These are phyloP conservation scores for Coccinonectria pachysandricola DNA, from an alignment of 2,329 filamentous ascomycete genomes.

Conservation along the genomic window DNA sequence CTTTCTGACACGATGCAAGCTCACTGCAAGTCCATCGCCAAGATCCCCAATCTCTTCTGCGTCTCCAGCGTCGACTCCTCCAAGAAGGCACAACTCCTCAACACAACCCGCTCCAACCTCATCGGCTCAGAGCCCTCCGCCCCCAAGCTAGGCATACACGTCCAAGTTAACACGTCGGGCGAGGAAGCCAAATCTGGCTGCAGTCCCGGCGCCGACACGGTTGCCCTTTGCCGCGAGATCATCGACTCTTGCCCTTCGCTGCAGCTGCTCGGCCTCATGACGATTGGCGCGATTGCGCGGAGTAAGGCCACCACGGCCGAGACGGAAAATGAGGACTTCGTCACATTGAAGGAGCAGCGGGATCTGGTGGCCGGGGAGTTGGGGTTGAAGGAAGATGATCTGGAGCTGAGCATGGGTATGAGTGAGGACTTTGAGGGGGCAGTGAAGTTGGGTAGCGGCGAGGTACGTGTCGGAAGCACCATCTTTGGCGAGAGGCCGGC, in stretches of 20 bases:
- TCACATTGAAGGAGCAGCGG: constrained; percentile 54
- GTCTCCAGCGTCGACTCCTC: constrained; percentile 80
- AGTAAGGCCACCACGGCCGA: constrained; percentile 63
- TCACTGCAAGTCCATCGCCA: constrained; percentile 80
- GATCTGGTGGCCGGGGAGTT: constrained; percentile 54
- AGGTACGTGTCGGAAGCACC: constrained; percentile 86
- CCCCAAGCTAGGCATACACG: constrained; percentile 58
- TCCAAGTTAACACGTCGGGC: constrained; percentile 92
- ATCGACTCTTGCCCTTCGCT: constrained; percentile 61
- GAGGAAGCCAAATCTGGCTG: constrained; percentile 80
- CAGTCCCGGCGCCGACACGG: constrained; percentile 50
- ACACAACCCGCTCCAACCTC: constrained; percentile 61
- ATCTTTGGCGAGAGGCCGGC: constrained; percentile 81
- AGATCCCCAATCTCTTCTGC: constrained; percentile 80
- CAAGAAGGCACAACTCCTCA: constrained; percentile 79
- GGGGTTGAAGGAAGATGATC: constrained; percentile 31
- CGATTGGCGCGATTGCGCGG: constrained; percentile 87
- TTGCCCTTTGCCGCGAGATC: constrained; percentile 60
- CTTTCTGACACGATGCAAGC: constrained; percentile 38
- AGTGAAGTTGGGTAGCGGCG: constrained; percentile 69
- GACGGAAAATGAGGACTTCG: constrained; percentile 87
- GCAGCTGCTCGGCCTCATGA: constrained; percentile 79
- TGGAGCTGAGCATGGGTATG: constrained; percentile 98
- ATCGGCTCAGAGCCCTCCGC: constrained; percentile 27
- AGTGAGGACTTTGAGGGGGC: constrained; percentile 92